Percentiles rank a stretch among this genome's conserved stretches.
Evolutionary conservation across 352 stramenopile species (phyloP).

Genomic region (Phytophthora idaei): DNA sequence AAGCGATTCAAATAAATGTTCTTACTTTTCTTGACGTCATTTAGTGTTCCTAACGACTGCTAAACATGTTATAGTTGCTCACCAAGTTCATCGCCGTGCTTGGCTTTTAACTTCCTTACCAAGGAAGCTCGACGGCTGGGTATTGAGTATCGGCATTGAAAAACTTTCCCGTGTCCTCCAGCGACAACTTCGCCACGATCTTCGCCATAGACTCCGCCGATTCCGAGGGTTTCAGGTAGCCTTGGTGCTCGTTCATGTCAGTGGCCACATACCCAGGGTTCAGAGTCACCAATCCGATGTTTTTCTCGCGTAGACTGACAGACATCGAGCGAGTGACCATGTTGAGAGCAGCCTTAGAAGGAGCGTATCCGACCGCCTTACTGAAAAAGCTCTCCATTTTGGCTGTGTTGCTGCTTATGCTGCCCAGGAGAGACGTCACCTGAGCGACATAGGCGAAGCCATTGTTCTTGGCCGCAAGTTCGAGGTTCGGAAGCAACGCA

Average conservation of each 20-base stretch:
- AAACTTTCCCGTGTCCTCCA: conserved; percentile 8
- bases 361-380: conserved; percentile 1
- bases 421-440: neutral
- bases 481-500: conserved; percentile 3
- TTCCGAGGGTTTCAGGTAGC: neutral
- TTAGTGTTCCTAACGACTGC: no score
- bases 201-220: conserved; percentile 1
- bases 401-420: conserved; percentile 4
- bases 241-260: conserved; percentile 3
- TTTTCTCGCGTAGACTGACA: neutral
- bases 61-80: no score
- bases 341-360: conserved; percentile 8
- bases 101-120: neutral
- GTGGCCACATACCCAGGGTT: conserved; percentile 6
- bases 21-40: no score
- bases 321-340: conserved; percentile 5
- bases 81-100: no score
- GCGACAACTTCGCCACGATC: neutral
- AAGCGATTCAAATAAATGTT: no score
- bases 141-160: conserved; percentile 1
- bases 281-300: conserved; percentile 1
- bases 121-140: neutral
- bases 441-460: neutral
- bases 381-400: conserved; percentile 1
- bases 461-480: conserved; percentile 1